A percentile compares a stretch with the other conserved stretches of the same genome.
Conservation (phyloP, 257 asterid genomes). For the Solanum chiquidenum region DNA sequence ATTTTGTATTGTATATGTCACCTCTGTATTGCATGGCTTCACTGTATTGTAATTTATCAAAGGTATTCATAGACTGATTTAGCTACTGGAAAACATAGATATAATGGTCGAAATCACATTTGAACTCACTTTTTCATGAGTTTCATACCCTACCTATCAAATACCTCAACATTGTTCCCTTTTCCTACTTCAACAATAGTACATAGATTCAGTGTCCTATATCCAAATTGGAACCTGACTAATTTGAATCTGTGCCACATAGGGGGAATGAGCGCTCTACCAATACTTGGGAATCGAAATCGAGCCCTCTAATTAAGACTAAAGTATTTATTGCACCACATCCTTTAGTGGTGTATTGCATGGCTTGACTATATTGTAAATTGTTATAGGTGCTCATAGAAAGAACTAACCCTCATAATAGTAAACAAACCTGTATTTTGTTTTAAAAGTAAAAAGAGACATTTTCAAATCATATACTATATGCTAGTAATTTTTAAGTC, state of each 20-base stretch:
- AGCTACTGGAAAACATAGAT: neutral
- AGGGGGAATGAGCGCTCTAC: no score
- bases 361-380: neutral
- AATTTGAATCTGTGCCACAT: no score
- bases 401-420: neutral
- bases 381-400: neutral
- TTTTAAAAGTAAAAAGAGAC: no score
- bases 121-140: neutral
- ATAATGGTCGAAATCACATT: neutral
- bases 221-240: no score
- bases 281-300: neutral
- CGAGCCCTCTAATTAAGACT: neutral
- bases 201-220: accelerated
- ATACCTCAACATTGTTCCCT: neutral
- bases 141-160: neutral
- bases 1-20: neutral
- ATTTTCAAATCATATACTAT: neutral
- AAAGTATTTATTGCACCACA: neutral
- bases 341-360: neutral
- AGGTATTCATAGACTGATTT: neutral
- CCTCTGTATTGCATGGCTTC: neutral
- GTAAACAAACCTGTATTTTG: neutral
- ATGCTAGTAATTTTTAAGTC: neutral
- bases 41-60: neutral
- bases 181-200: neutral